A percentile compares a stretch with the other conserved stretches of the same genome.
Conservation (phyloP, 2,329 filamentous ascomycete species). For the Colletotrichum tanaceti region DNA sequence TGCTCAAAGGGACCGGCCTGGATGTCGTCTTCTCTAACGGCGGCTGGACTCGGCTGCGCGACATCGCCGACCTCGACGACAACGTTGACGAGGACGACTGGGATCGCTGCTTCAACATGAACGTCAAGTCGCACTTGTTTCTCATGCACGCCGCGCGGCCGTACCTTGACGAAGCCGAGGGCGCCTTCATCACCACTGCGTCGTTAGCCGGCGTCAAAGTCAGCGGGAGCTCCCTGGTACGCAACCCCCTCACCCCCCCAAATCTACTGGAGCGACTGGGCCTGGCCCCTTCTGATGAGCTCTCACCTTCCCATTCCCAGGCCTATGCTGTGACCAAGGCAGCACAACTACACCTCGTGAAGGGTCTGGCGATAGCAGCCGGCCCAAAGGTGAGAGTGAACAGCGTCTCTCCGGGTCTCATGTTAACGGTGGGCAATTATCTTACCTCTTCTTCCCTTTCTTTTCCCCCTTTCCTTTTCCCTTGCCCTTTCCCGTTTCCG, state of each 20-base stretch:
- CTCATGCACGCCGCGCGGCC: conserved; percentile 57
- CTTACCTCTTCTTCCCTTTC: too few species aligned
- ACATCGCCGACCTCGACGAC: conserved; percentile 62
- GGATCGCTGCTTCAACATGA: conserved; percentile 61
- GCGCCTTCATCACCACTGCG: conserved; percentile 72
- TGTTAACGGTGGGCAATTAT: conserved; percentile 56
- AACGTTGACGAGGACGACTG: conserved; percentile 59
- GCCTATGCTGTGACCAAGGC: conserved; percentile 84
- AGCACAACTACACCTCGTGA: conserved; percentile 72
- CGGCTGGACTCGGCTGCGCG: conserved; percentile 62
- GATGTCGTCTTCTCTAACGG: conserved; percentile 84
- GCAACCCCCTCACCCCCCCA: conserved; percentile 25
- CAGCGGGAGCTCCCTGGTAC: conserved; percentile 69
- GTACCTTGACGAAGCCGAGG: conserved; percentile 60
- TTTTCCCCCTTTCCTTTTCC: too few species aligned
- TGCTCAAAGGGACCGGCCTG: conserved; percentile 70
- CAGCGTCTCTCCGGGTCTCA: conserved; percentile 65
- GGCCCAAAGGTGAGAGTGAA: conserved; percentile 70
- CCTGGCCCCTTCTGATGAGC: background rate
- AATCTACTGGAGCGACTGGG: background rate
- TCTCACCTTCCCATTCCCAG: conserved; percentile 47
- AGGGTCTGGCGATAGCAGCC: conserved; percentile 63
- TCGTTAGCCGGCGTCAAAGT: conserved; percentile 73
- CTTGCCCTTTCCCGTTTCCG: too few species aligned
- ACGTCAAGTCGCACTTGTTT: conserved; percentile 63